Evolutionary conservation across 441 rosid genomes (phyloP), one percentile per base, ranked within the genome.

Genomic region (Syzygium syzygioides): DNA sequence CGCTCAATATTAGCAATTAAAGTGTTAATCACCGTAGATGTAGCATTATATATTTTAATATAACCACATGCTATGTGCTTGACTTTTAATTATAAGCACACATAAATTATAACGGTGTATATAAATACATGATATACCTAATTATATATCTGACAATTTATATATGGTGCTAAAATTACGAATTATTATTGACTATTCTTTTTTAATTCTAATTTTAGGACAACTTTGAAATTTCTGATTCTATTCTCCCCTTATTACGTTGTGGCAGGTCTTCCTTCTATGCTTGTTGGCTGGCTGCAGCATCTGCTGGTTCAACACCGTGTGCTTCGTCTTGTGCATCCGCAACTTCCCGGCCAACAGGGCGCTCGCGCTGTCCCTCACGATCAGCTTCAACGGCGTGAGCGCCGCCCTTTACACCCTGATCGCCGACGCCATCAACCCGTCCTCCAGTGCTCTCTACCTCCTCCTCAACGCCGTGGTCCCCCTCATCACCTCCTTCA

Each of bases 231-330:
- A 45, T 45, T 45, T 45, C 48, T 45, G 48, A 45, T 45, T 45
- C 48, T 45, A 45, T 45, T 45, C 48, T 45, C 48, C 48, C 48
- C 48, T 45, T 45, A 45, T 45, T 45, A 45, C 48, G n/a, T 59
- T 79, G 85, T 87, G 88, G 93, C 96, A 97, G 99, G 95, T 96
- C 86, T 96, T 95, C 89, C 92, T 94, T n/a, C 95, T 96, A 25
- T 97, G 99, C 91, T 91, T 98, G 92, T 86, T 96, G 85, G 95
- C 98, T 86, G 99, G 99, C 90, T 92, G 95, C 88, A 98, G 99
- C 91, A 98, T 98, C 60, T 96, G 99, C 85, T 98, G 99, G 99
- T 98, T 98, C 96, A 98, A 98, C 95, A 98, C 99, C 32, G 98
- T 98, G 15, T 98, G 99, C 86, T 96, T 95, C 90, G 97, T 96